A percentile compares a stretch with the other conserved stretches of the same genome.
phyloP scores from a whole-genome alignment of 2,329 filamentous ascomycete species.

The Aspergillus brasiliensis region DNA sequence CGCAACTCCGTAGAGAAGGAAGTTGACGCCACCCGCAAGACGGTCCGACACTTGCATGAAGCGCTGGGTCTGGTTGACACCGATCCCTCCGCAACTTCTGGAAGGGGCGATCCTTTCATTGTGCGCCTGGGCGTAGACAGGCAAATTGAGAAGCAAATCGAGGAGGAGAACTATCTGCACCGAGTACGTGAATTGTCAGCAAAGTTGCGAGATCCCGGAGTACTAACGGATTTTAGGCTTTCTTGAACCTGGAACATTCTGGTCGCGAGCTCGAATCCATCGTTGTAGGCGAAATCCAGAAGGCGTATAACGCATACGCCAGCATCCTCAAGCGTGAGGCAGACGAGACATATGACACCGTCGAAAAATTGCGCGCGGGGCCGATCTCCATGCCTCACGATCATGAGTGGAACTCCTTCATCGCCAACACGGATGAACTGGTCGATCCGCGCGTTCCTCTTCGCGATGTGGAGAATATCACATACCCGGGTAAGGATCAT shows the following conservation, averaged over 20 bases:
- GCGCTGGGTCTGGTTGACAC: constrained; percentile 76
- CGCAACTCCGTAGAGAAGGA: constrained; percentile 97
- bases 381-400: constrained; percentile 94
- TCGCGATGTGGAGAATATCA: constrained; percentile 76
- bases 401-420: constrained; percentile 83
- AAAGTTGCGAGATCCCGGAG: constrained; percentile 4
- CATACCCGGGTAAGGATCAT: constrained; percentile 88
- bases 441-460: constrained; percentile 81
- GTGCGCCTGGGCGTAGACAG: constrained; percentile 82
- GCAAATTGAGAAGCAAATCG: constrained; percentile 87
- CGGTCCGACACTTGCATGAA: constrained; percentile 79
- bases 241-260: constrained; percentile 89
- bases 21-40: constrained; percentile 79
- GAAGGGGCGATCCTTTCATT: constrained; percentile 91
- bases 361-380: constrained; percentile 79
- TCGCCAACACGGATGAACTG: constrained; percentile 79
- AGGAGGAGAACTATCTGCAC: constrained; percentile 97
- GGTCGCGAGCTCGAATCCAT: constrained; percentile 95
- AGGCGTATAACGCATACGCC: constrained; percentile 92
- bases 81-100: constrained; percentile 72
- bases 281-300: constrained; percentile 95
- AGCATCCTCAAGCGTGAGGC: constrained; percentile 90
- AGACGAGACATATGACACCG: constrained; percentile 73
- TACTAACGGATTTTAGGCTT: constrained; percentile 63
- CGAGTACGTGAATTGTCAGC: constrained; percentile 60